These are phyloP conservation scores for Pythium apleroticum DNA, from an alignment of 352 stramenopile species.

Conservation along the genomic window DNA sequence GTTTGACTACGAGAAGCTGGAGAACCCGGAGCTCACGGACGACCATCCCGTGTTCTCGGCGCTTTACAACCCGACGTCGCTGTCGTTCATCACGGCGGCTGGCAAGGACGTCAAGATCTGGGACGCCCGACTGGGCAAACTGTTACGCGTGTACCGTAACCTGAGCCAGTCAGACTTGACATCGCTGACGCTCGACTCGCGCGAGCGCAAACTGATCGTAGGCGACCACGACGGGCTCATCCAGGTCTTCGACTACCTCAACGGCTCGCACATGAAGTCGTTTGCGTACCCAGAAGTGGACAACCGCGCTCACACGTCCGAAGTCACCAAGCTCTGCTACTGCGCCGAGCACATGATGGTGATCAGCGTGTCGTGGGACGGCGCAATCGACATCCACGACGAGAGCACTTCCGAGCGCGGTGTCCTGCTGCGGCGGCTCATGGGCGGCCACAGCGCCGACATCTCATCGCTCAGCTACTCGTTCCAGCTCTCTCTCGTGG, in stretches of 20 bases:
- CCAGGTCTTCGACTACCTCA: constrained; percentile 87
- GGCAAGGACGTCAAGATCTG: constrained; percentile 86
- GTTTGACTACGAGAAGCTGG: constrained; percentile 89
- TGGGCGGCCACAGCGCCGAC: constrained; percentile 69
- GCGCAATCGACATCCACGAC: constrained; percentile 81
- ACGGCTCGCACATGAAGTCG: constrained; percentile 85
- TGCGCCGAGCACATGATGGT: constrained; percentile 85
- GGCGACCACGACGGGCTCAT: constrained; percentile 80
- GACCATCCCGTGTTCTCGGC: constrained; percentile 77
- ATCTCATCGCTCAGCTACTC: constrained; percentile 82
- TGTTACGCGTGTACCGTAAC: constrained; percentile 74
- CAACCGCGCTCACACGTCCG: constrained; percentile 63
- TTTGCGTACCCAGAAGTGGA: constrained; percentile 70
- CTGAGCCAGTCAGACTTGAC: constrained; percentile 76
- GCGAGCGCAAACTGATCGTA: constrained; percentile 86
- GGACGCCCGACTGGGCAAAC: constrained; percentile 79
- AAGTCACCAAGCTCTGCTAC: constrained; percentile 82
- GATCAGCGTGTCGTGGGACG: constrained; percentile 82
- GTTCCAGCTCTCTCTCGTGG: constrained; percentile 71
- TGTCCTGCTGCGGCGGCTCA: constrained; percentile 70
- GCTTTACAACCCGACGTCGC: constrained; percentile 85
- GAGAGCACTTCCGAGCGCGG: constrained; percentile 81
- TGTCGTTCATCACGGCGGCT: constrained; percentile 85
- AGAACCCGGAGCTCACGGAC: constrained; percentile 85
- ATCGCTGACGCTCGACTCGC: constrained; percentile 75